Conservation (phyloP, 176 grass and related monocot genomes). For the Canna indica region DNA sequence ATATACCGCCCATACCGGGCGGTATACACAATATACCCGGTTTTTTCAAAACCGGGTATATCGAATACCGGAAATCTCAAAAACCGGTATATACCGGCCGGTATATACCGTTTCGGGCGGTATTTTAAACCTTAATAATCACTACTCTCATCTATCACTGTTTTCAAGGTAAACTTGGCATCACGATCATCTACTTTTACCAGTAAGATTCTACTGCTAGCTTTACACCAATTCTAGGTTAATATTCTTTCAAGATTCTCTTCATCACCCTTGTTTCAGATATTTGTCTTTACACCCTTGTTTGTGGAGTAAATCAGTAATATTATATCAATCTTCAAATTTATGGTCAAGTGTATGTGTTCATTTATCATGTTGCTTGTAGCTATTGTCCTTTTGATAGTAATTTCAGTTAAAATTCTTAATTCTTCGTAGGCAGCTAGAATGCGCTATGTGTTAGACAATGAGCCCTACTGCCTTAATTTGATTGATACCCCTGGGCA, state of each 20-base stretch:
- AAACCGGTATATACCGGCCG: too few species aligned
- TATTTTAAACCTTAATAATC: too few species aligned
- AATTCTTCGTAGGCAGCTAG: slow-evolving; percentile 70
- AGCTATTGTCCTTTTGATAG: too few species aligned
- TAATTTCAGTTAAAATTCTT: not conserved
- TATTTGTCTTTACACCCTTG: not conserved
- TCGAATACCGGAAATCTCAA: too few species aligned
- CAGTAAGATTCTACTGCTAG: not conserved
- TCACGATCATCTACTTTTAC: not conserved
- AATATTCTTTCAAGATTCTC: not conserved
- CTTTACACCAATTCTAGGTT: not conserved
- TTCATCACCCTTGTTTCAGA: not conserved
- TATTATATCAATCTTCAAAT: not conserved
- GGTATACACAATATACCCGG: too few species aligned
- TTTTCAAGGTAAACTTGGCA: not conserved
- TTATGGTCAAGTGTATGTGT: not conserved
- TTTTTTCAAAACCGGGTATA: too few species aligned
- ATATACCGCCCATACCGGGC: too few species aligned
- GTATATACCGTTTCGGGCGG: too few species aligned
- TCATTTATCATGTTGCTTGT: not conserved
- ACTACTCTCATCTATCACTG: not conserved
- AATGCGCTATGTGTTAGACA: slow-evolving; percentile 75
- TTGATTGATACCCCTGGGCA: slow-evolving; percentile 92
- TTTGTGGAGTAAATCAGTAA: too few species aligned
- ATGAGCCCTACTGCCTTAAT: slow-evolving; percentile 81